Base-by-base conservation (phyloP, 768 basidiomycete genomes). In the Tephrocybe sp. region DNA sequence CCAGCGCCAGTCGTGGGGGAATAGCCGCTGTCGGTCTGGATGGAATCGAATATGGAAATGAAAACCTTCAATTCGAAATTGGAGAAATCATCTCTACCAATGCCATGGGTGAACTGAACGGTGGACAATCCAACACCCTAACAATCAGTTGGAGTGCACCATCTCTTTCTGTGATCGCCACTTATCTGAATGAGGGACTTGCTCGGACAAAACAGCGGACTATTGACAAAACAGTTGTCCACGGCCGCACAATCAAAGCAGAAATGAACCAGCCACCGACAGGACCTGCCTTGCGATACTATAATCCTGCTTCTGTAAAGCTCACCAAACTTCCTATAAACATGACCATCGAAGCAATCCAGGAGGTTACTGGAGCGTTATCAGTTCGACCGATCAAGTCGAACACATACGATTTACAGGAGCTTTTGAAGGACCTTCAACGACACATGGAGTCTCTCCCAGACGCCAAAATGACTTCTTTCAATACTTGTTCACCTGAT, bases 81-180 rank as follows among this genome's bases (percentile, higher is more conserved):
- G 65, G 67, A 38, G 61, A 73, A 33, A 73, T 70, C 42, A 66
- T 68, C 31, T 66, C 65, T 46, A 52, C 68, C 11, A 70, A 71
- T 34, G 68, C 71, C 6, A 80, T 81, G 80, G 73, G 59, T 10
- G 64, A 62, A 16, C 66, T 62, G 8, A 56, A 65, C 2, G 55
- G 55, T 4, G 65, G 65, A 2, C 67, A 69, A 23, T 39, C 62
- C 4, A 68, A 79, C 11, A 66, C 71, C 33, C 58, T 85, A 44
- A 73, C 71, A 0, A 70, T 84, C 39, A 74, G 72, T 10, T 87
- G 83, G 80, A 69, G 63, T 5, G 63, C 66, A 0, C 82, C 82
- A 1, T 77, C 75, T n/a, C 59, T 60, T 4, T 63, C 72, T 1
- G 73, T 76, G 52, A 54, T 78, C n/a, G 81, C 70, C 1, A 71